Evolutionary conservation across 75 land plant species (phyloP).

Genomic region (Picea glauca): DNA sequence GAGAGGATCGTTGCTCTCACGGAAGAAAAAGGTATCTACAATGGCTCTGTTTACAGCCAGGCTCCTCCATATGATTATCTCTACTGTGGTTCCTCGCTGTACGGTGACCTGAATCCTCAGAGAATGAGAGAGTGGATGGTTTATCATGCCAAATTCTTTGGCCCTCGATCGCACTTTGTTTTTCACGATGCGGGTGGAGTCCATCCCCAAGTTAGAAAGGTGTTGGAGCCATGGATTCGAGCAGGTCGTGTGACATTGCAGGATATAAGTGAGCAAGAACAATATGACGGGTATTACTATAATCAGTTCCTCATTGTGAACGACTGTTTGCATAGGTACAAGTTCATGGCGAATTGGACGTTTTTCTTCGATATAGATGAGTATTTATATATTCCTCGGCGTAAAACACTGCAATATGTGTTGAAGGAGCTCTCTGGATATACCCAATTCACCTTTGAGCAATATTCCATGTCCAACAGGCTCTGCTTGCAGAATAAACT

Average conservation of each 20-base stretch:
- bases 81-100: conserved; percentile 87
- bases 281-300: conserved; percentile 81
- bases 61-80: conserved; percentile 55
- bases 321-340: conserved; percentile 77
- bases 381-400: conserved; percentile 57
- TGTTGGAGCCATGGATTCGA: conserved; percentile 62
- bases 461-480: conserved; percentile 63
- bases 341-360: conserved; percentile 70
- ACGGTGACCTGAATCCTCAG: conserved; percentile 60
- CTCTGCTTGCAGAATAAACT: conserved; percentile 34
- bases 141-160: conserved; percentile 77
- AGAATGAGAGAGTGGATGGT: conserved; percentile 86
- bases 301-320: conserved; percentile 92
- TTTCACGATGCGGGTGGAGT: conserved; percentile 90
- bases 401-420: conserved; percentile 38
- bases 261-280: conserved; percentile 62
- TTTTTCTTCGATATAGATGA: conserved; percentile 94
- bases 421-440: conserved; percentile 27
- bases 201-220: conserved; percentile 30
- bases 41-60: conserved; percentile 17
- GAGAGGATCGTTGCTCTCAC: conserved; percentile 46
- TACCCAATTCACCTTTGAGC: conserved; percentile 78
- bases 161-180: conserved; percentile 73
- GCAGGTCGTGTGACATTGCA: conserved; percentile 70
- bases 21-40: conserved; percentile 35